phyloP scores from a whole-genome alignment of 2,329 filamentous ascomycete species.

The Fusarium sacchari region DNA sequence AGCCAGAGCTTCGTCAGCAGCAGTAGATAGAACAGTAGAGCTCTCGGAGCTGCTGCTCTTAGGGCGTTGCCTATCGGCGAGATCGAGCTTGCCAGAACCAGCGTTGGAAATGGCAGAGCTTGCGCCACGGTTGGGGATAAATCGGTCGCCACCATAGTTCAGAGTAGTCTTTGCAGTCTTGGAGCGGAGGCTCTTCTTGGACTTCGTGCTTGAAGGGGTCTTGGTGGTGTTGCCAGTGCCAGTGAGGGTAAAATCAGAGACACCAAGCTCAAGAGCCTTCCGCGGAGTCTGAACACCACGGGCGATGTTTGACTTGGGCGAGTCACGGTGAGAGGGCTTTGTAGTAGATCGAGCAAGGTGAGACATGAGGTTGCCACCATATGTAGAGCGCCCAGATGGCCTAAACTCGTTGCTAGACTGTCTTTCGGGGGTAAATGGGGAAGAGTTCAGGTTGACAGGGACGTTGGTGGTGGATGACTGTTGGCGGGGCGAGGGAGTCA shows the following conservation, averaged over 20 bases:
- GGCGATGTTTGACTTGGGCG: constrained; percentile 96
- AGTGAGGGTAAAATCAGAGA: constrained; percentile 91
- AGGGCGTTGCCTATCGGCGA: constrained; percentile 74
- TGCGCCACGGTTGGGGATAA: constrained; percentile 92
- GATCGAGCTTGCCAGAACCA: constrained; percentile 84
- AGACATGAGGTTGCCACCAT: constrained; percentile 80
- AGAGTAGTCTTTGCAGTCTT: constrained; percentile 81
- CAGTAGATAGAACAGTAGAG: constrained; percentile 79
- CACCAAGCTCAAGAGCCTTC: constrained; percentile 84
- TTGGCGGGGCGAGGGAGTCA: constrained; percentile 89
- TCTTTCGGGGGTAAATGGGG: constrained; percentile 81
- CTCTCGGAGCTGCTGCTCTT: constrained; percentile 77
- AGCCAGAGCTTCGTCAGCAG: constrained; percentile 81
- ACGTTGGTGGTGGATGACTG: constrained; percentile 62
- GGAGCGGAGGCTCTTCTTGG: constrained; percentile 65
- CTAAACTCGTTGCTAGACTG: constrained; percentile 62
- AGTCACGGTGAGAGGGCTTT: constrained; percentile 79
- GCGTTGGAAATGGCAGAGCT: constrained; percentile 88
- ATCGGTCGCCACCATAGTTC: constrained; percentile 86
- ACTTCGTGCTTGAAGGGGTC: constrained; percentile 67
- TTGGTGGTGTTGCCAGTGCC: constrained; percentile 76
- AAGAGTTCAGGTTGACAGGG: constrained; percentile 67
- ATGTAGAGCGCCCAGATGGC: constrained; percentile 75
- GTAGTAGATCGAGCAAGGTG: constrained; percentile 78
- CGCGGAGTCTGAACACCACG: constrained; percentile 78